These are phyloP conservation scores for Cyberlindnera suaveolens DNA, from an alignment of 805 yeast genomes.

Conservation along the genomic window DNA sequence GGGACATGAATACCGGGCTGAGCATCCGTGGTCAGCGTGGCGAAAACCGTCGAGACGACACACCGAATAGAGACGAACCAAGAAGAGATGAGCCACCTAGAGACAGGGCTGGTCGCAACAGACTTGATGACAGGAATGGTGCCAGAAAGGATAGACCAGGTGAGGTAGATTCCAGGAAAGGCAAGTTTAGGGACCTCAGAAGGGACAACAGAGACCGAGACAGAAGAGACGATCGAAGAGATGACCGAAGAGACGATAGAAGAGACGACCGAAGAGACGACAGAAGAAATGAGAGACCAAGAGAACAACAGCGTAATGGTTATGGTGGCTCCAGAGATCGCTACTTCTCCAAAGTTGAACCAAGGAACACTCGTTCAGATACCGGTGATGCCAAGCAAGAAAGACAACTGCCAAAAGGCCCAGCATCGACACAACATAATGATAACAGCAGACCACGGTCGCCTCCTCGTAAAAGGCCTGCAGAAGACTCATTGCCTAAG, in stretches of 20 bases:
- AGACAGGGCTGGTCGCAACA: background rate
- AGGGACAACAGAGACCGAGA: background rate
- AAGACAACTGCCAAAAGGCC: background rate
- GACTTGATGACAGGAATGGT: background rate
- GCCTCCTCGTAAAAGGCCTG: slow-evolving; percentile 1
- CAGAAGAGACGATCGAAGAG: background rate
- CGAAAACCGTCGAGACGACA: no score
- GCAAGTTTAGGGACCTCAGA: background rate
- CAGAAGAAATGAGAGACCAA: slow-evolving; percentile 2
- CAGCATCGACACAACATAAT: background rate
- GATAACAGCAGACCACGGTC: background rate
- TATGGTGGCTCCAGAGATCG: slow-evolving; percentile 4
- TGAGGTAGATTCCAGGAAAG: background rate
- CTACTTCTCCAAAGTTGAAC: slow-evolving; percentile 2
- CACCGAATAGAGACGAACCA: no score
- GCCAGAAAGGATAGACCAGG: background rate
- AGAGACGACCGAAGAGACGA: slow-evolving; percentile 2
- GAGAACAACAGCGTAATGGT: background rate
- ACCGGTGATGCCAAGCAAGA: background rate
- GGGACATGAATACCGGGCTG: no score
- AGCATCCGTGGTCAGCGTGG: no score
- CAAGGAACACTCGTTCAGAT: background rate
- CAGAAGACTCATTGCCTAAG: slow-evolving; percentile 2
- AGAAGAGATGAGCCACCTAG: no score
- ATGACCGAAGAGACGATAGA: background rate